Conservation (phyloP, 805 yeast species). For the Wickerhamiella azymoides region DNA sequence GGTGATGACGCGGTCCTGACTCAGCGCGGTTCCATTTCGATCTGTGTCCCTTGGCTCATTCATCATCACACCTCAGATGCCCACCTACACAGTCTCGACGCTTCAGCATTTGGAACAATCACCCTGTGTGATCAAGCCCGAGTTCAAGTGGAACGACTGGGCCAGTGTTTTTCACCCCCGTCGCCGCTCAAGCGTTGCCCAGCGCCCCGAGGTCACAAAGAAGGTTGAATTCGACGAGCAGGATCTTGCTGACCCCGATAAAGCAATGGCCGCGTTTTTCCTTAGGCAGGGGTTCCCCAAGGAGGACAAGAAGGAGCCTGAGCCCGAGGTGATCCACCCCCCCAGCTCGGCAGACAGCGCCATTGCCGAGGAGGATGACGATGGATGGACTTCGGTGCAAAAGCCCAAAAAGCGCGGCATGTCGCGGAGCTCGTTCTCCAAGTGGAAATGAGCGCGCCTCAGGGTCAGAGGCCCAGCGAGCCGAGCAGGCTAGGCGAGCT, state of each 20-base stretch:
- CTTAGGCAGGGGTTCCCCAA: constrained; percentile 11
- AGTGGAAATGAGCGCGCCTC: neutral
- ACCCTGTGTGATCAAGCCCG: constrained; percentile 21
- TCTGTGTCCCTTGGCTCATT: too few species aligned
- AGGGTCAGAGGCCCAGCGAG: too few species aligned
- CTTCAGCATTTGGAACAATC: constrained; percentile 19
- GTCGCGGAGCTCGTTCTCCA: neutral
- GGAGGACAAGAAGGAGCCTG: neutral
- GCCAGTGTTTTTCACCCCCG: constrained; percentile 11
- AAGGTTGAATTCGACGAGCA: constrained; percentile 12
- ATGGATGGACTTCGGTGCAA: constrained; percentile 19
- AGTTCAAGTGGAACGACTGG: constrained; percentile 20
- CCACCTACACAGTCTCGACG: constrained; percentile 21
- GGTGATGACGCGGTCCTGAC: too few species aligned
- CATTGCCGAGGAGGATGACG: constrained; percentile 14
- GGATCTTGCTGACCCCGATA: constrained; percentile 21
- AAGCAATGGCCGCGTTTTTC: constrained; percentile 20
- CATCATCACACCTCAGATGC: constrained; percentile 14
- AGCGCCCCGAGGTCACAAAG: constrained; percentile 3
- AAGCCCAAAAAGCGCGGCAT: constrained; percentile 6
- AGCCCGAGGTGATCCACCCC: constrained; percentile 5
- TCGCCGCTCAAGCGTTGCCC: constrained; percentile 4
- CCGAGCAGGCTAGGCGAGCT: constrained; percentile 13
- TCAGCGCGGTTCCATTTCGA: too few species aligned
- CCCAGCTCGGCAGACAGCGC: constrained; percentile 1